Evolutionary conservation across 306 rosid genomes (phyloP), one percentile per base, ranked within the genome.

Genomic region (Acacia acuminata): DNA sequence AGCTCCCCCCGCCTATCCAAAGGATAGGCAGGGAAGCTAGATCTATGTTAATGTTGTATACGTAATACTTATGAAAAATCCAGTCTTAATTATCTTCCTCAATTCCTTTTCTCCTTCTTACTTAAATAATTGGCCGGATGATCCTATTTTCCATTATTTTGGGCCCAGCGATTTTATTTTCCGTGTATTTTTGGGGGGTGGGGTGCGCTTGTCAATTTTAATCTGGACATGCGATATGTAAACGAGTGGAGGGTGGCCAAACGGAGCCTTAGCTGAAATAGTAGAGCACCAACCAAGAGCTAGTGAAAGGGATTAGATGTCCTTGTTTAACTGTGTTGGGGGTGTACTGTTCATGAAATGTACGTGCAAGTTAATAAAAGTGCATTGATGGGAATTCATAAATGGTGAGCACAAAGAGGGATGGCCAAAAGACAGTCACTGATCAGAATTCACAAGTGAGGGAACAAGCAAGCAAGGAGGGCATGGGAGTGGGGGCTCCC

Each of bases 401-500:
- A 40, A 50, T 71, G 81, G 84, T 42, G 40, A 50, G 74, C 79
- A 71, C 70, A 22, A 3, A 12, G 2, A 12, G 36, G 78, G 71
- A 32, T 75, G 89, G 80, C 77, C 85, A 77, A 80, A 20, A 76
- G 73, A 60, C 78, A 56, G 77, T 74, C 44, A 53, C 12, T n/a
- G 8, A 56, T 81, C 82, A 78, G 80, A 81, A 17, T 82, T 84
- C 69, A 75, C 79, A 63, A 76, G 43, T n/a, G 27, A 25, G 86
- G 75, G 81, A 79, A 88, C 91, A 82, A 47, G 72, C 74, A 79
- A 72, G 78, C 86, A 87, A 77, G 48, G 72, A 60, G 36, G 81
- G 73, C 10, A 73, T 71, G 81, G 85, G 74, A 75, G 86, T 78
- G 82, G 80, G 81, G 88, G 48, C 88, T 70, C 66, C 17, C 81